Conservation (phyloP, 2,329 filamentous ascomycete genomes). For the Thelonectria olida region DNA sequence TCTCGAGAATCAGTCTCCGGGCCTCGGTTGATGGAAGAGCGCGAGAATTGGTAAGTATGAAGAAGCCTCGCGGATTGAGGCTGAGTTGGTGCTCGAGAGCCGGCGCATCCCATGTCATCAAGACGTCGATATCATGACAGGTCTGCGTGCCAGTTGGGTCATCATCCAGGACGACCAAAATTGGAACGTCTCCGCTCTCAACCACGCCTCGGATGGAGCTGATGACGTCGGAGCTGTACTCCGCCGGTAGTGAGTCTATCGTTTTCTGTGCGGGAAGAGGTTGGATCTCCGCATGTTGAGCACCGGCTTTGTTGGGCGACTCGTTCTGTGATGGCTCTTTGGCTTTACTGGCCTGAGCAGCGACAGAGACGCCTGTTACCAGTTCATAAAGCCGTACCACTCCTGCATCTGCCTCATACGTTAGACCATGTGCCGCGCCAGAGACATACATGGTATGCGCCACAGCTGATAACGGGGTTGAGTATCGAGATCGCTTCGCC, state of each 20-base stretch:
- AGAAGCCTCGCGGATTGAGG: conserved; percentile 60
- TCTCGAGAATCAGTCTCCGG: conserved; percentile 56
- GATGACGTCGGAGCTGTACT: conserved; percentile 34
- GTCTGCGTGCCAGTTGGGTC: conserved; percentile 70
- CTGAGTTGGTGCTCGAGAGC: conserved; percentile 56
- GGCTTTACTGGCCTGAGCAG: conserved; percentile 18
- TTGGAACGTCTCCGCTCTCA: conserved; percentile 35
- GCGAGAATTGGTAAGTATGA: conserved; percentile 68
- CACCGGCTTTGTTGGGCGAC: background rate
- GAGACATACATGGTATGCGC: conserved; percentile 46
- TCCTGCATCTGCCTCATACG: conserved; percentile 47
- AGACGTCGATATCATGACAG: conserved; percentile 64
- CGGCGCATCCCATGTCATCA: conserved; percentile 61
- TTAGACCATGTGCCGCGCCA: conserved; percentile 43
- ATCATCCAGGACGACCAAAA: conserved; percentile 59
- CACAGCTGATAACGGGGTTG: conserved; percentile 41
- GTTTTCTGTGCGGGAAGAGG: conserved; percentile 33
- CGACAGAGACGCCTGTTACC: conserved; percentile 30
- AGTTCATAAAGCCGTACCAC: conserved; percentile 51
- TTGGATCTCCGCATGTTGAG: background rate
- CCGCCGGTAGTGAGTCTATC: conserved; percentile 33
- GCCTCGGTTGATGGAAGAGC: conserved; percentile 61
- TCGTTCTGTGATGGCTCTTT: background rate
- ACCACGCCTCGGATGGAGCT: conserved; percentile 29
- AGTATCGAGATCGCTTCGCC: conserved; percentile 40